Evolutionary conservation across 2,329 filamentous ascomycete genomes (phyloP), one percentile per base, ranked within the genome.

Genomic region (Neopestalotiopsis clavispora): DNA sequence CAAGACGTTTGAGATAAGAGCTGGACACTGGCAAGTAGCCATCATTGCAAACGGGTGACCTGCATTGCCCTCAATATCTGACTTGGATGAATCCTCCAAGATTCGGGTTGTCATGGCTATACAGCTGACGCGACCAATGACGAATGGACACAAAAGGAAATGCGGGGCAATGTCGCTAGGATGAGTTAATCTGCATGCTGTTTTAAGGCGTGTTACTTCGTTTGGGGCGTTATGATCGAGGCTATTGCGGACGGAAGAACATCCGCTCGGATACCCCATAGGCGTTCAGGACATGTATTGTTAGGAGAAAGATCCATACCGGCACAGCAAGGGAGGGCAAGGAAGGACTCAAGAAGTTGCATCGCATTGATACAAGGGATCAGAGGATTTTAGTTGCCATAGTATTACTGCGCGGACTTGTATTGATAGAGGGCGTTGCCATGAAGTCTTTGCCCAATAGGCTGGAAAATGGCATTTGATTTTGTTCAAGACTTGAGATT

Each of bases 211-310:
- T 49, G 32, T 52, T 12, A 32, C 23, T 64, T 64, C 40, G 28
- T 40, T 30, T 59, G 40, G 61, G 61, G 32, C n/a, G 61, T 23
- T 64, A 40, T 64, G 12, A 17, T 28, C 38, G 23, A 64, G 61
- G 61, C 40, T 40, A 64, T 45, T 38, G 61, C 61, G 61, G 61
- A 64, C n/a, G 61, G 40, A 64, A 49, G n/a, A 45, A 10, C 23
- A 45, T 64, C 61, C 42, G 61, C 61, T 49, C n/a, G 61, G 34
- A 64, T 64, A 64, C 61, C 61, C 57, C 61, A 62, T 20, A 28
- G 61, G 61, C 61, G 61, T 64, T 64, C 38, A 49, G 61, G 61
- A 30, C 40, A 30, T 62, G 34, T 62, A 34, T 12, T 59, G 57
- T 28, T 14, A 20, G 30, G 7, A 10, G 34, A 32, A 49, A 40